Percentiles rank a stretch among this genome's conserved stretches.
Conservation (phyloP, 1,284 basidiomycete genomes). For the Sporisorium graminicola region DNA sequence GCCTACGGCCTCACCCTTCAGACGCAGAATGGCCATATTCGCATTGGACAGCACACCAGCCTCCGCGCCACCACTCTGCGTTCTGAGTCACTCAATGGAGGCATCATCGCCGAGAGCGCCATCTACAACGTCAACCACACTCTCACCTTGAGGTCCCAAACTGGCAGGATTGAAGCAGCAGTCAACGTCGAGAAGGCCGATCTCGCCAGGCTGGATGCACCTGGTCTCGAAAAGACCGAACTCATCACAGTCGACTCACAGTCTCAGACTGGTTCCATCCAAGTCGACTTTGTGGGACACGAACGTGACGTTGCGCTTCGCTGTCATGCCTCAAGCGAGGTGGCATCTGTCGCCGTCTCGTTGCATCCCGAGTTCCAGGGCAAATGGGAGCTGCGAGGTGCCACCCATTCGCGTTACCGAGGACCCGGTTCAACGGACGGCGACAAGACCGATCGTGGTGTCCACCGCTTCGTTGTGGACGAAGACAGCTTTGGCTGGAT, state of each 20-base stretch:
- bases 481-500: slow-evolving; percentile 52
- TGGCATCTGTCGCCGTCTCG: slow-evolving; percentile 35
- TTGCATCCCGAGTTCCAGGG: slow-evolving; percentile 51
- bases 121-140: slow-evolving; percentile 55
- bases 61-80: slow-evolving; percentile 43
- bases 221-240: slow-evolving; percentile 36
- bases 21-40: slow-evolving; percentile 46
- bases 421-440: slow-evolving; percentile 34
- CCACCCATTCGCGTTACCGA: slow-evolving; percentile 43
- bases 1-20: slow-evolving; percentile 41
- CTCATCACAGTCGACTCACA: slow-evolving; percentile 40
- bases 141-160: slow-evolving; percentile 32
- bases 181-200: slow-evolving; percentile 50
- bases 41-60: slow-evolving; percentile 34
- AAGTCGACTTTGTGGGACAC: slow-evolving; percentile 49
- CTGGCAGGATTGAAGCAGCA: slow-evolving; percentile 48
- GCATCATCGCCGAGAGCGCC: slow-evolving; percentile 40
- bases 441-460: slow-evolving; percentile 18
- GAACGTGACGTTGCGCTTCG: slow-evolving; percentile 38
- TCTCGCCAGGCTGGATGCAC: slow-evolving; percentile 26
- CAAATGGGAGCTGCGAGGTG: slow-evolving; percentile 43
- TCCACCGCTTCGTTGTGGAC: slow-evolving; percentile 36
- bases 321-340: slow-evolving; percentile 39
- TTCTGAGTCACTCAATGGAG: slow-evolving; percentile 43
- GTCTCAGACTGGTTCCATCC: slow-evolving; percentile 46